Percentiles rank a stretch among this genome's conserved stretches.
phyloP scores from a whole-genome alignment of 2,329 filamentous ascomycete genomes.

The Cadophora luteo-olivacea region DNA sequence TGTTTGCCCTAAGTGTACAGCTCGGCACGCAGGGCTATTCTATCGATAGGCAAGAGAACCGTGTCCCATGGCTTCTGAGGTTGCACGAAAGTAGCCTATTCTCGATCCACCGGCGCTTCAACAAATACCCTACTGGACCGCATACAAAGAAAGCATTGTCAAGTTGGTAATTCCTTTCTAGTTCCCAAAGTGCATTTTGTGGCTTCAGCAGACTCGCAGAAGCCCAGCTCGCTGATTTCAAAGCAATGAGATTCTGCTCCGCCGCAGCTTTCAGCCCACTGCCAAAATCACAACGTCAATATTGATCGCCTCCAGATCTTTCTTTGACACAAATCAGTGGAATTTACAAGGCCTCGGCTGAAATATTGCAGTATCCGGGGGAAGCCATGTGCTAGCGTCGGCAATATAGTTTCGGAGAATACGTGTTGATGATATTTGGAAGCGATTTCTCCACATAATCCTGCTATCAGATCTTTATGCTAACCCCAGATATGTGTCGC shows the following conservation, averaged over 20 bases:
- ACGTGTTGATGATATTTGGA: not conserved
- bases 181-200: too few species aligned
- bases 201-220: not conserved
- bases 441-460: not conserved
- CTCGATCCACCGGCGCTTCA: too few species aligned
- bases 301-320: too few species aligned
- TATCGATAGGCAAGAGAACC: too few species aligned
- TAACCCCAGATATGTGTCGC: not conserved
- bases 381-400: not conserved
- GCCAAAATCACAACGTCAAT: not conserved
- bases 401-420: constrained; percentile 7
- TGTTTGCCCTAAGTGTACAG: too few species aligned
- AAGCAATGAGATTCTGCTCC: not conserved
- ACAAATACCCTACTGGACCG: too few species aligned
- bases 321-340: not conserved
- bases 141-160: too few species aligned
- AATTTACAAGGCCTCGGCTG: not conserved
- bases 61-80: too few species aligned
- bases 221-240: not conserved
- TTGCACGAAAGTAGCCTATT: too few species aligned
- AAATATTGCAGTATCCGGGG: not conserved
- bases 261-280: not conserved
- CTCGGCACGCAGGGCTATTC: too few species aligned
- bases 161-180: too few species aligned
- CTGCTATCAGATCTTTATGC: not conserved